Conservation (phyloP, 805 yeast species). For the Yueomyces sinensis region DNA sequence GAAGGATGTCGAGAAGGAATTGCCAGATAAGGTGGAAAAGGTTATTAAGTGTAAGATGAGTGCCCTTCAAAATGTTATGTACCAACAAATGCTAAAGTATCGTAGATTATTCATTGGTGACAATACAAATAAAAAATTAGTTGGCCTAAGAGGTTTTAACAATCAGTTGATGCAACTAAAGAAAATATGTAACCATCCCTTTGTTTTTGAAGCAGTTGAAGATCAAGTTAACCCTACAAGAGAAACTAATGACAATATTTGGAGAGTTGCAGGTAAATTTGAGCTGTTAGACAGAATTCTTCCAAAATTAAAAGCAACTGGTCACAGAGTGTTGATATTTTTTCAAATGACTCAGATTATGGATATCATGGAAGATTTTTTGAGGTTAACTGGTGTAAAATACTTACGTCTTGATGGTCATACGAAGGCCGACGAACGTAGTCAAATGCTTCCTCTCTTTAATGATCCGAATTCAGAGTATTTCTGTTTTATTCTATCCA, state of each 20-base stretch:
- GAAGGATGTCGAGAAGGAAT: conserved; percentile 76
- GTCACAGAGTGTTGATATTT: conserved; percentile 69
- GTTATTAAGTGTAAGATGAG: conserved; percentile 71
- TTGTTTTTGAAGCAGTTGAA: conserved; percentile 75
- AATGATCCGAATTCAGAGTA: conserved; percentile 67
- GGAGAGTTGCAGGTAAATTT: conserved; percentile 73
- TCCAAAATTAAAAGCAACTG: conserved; percentile 61
- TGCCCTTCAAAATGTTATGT: conserved; percentile 54
- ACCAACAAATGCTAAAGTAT: conserved; percentile 66
- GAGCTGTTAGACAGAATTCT: conserved; percentile 63
- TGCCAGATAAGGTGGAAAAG: conserved; percentile 75
- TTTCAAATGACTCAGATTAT: conserved; percentile 85
- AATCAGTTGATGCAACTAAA: conserved; percentile 77
- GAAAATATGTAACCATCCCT: conserved; percentile 80
- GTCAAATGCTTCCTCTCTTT: conserved; percentile 55
- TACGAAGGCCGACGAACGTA: conserved; percentile 77
- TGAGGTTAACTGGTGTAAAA: conserved; percentile 51
- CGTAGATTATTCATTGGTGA: conserved; percentile 57
- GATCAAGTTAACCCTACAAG: conserved; percentile 49
- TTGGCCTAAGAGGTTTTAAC: conserved; percentile 62
- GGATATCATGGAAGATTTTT: conserved; percentile 81
- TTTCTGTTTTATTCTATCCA: conserved; percentile 65
- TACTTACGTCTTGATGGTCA: conserved; percentile 73
- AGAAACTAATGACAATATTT: conserved; percentile 51
- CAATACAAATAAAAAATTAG: conserved; percentile 37